Base-by-base conservation (phyloP, 345 rosid genomes). In the Populus ilicifolia region DNA sequence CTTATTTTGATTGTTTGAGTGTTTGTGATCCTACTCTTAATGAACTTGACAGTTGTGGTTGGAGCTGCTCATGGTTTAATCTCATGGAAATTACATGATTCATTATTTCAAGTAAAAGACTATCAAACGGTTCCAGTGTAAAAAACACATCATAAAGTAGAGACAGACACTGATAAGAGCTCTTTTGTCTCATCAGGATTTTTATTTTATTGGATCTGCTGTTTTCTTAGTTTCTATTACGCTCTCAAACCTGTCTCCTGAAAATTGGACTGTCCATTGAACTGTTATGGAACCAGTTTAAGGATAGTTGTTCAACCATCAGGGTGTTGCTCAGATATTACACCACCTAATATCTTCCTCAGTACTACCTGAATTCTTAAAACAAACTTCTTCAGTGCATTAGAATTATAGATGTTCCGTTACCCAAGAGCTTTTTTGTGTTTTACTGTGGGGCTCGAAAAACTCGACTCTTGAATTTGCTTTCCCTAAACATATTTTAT, bases 401-500 rank as follows among this genome's bases (percentile, higher is more conserved):
- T 9, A 9, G 64, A 59, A 59, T 23, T 59, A 65, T 65, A 65
- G 10, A 65, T 27, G 5, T 65, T 36, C 69, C 8, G 21, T 67
- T 67, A 21, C 48, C 70, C 23, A 36, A 36, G 21, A 67, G 2
- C 6, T 56, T 56, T 25, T 56, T 23, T n/a, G 25, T n/a, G 13
- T n/a, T n/a, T 4, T 56, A 8, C 14, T 3, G 5, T 1, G 27
- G 27, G 63, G 29, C 14, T 59, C 9, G 5, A 59, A 59, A 59
- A 59, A 59, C 14, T 10, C 9, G 46, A 67, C 6, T 38, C 72
- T 27, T n/a, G 10, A 36, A 64, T 67, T 73, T 67, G 21, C 54
- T 52, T 33, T 72, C 17, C 48, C 33, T 68, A 67, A 65, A 48
- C 52, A 43, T 71, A 14, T 76, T 79, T 44, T 44, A 48, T 68